These are phyloP conservation scores for Ophiostoma ulmi DNA, from an alignment of 2,329 filamentous ascomycete genomes.

Conservation along the genomic window DNA sequence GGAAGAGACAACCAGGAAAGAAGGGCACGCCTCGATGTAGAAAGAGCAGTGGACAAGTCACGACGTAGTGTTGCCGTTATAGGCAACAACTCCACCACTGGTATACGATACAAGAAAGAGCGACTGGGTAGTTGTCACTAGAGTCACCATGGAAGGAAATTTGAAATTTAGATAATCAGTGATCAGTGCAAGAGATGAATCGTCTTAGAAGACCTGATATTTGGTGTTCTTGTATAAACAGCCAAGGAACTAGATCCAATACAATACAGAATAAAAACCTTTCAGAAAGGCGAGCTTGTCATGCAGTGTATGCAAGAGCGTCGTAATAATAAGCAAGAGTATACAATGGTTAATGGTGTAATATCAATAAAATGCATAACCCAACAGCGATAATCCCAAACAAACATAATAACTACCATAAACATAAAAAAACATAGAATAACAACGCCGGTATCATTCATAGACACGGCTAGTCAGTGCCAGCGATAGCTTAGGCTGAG, in stretches of 20 bases:
- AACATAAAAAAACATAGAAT: slow-evolving; percentile 11
- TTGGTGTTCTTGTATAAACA: not conserved
- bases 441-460: not conserved
- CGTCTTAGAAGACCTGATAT: not conserved
- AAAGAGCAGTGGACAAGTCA: not conserved
- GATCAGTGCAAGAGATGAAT: not conserved
- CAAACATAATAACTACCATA: not conserved
- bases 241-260: slow-evolving; percentile 14
- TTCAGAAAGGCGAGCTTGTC: slow-evolving; percentile 3
- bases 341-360: not conserved
- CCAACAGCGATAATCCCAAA: slow-evolving; percentile 13
- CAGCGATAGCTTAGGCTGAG: slow-evolving; percentile 31
- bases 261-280: slow-evolving; percentile 19
- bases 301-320: slow-evolving; percentile 18
- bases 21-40: not conserved
- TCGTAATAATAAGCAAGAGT: slow-evolving; percentile 14
- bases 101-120: not conserved
- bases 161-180: not conserved
- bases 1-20: not conserved
- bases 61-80: not conserved
- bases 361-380: slow-evolving; percentile 17
- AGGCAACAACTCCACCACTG: not conserved
- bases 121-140: not conserved
- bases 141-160: not conserved
- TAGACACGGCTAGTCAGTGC: not conserved